Evolutionary conservation across 495 filamentous ascomycete species (phyloP), one percentile per base, ranked within the genome.

Genomic region (Geopyxis carbonaria): DNA sequence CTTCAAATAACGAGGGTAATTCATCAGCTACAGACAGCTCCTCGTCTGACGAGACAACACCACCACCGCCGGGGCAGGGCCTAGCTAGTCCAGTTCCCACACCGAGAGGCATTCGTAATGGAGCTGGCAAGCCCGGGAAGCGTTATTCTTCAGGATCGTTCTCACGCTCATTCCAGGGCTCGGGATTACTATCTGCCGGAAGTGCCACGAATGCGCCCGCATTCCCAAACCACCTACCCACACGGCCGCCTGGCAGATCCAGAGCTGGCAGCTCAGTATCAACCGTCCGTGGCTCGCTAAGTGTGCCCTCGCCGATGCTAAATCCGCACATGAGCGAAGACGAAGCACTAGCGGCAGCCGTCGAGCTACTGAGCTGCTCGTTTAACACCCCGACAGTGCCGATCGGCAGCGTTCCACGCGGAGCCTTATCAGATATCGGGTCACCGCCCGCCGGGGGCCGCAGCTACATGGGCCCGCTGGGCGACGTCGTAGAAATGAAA

Each of bases 361-460:
- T 93, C 27, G 83, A 87, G 45, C 62, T 93, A 45, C 62, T 84
- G 19, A 80, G 76, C 56, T 94, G 89, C 70, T 91, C 83, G 57
- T 85, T 93, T 52, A 76, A 78, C 29, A 86, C 77, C 38, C 82
- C 80, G 31, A 71, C 77, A 31, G 66, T 91, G 29, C 74, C 77
- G 4, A 59, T 72, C 11, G 86, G 87, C 20, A 56, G 48, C 15
- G 54, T 66, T 38, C 48, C 62, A 7, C 64, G 62, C 28, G 64
- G 62, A 47, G 64, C 66, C 42, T 68, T 72, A 43, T 62, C 61
- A 47, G 69, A 64, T 48, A 64, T 64, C 44, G 62, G 64, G 30
- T 63, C 63, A 40, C 57, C 65, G 34, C 65, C 65, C 20, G 35
- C 40, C 19, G 44, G 44, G 16, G 51, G 58, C 30, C 34, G 42